Conservation (phyloP, 2,329 filamentous ascomycete species). For the Colletotrichum truncatum region DNA sequence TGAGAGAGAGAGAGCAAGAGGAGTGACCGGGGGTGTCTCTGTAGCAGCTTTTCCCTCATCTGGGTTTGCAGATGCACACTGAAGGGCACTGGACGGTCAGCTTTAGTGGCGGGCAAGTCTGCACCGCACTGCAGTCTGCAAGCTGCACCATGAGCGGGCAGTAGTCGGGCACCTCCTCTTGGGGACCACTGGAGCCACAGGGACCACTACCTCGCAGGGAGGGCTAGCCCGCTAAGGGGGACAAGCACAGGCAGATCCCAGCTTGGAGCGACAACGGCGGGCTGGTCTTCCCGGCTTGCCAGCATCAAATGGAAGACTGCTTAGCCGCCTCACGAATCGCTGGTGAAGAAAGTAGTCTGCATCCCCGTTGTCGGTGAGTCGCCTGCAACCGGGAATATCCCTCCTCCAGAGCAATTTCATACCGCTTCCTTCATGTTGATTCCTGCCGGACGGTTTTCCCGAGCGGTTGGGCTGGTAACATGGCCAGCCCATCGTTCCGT, state of each 20-base stretch:
- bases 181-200: not conserved
- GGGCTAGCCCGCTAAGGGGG: not conserved
- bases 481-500: not conserved
- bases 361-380: not conserved
- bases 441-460: slow-evolving; percentile 13
- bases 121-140: not conserved
- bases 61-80: not conserved
- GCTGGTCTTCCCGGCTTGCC: slow-evolving; percentile 17
- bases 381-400: slow-evolving; percentile 14
- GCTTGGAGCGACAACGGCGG: slow-evolving; percentile 8
- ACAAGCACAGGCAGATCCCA: slow-evolving; percentile 12
- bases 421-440: slow-evolving; percentile 14
- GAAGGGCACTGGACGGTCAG: not conserved
- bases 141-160: not conserved
- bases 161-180: slow-evolving; percentile 7
- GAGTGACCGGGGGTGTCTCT: not conserved
- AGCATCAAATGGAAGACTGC: slow-evolving; percentile 14
- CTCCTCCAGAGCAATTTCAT: not conserved
- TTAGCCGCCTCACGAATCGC: slow-evolving; percentile 20
- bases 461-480: not conserved
- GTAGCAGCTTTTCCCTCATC: not conserved
- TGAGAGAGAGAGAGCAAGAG: not conserved
- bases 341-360: slow-evolving; percentile 3
- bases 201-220: not conserved
- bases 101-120: not conserved